phyloP scores from a whole-genome alignment of 2,329 filamentous ascomycete species.

The Alternaria triticimaculans region DNA sequence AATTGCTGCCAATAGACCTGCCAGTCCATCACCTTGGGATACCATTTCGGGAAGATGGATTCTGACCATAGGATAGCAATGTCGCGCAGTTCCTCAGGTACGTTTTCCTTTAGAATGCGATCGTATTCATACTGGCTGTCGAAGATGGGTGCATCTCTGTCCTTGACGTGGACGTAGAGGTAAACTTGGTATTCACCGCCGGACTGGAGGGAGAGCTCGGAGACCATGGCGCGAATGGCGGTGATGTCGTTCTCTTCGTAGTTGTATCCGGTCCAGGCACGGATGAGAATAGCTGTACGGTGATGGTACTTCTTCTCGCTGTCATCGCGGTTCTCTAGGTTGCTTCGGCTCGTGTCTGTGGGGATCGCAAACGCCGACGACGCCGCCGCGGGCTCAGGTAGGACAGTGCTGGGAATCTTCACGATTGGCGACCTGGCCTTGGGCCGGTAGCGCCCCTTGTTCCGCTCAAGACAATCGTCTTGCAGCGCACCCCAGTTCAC shows the following conservation, averaged over 20 bases:
- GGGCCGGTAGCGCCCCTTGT: conserved; percentile 66
- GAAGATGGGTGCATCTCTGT: conserved; percentile 64
- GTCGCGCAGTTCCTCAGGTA: conserved; percentile 72
- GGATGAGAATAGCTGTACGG: conserved; percentile 55
- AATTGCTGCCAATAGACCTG: conserved; percentile 66
- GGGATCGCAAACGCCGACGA: conserved; percentile 40
- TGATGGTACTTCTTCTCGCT: conserved; percentile 47
- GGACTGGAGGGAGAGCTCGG: conserved; percentile 54
- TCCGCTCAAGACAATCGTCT: conserved; percentile 68
- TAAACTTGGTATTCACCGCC: conserved; percentile 59
- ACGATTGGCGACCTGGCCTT: conserved; percentile 49
- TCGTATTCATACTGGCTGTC: conserved; percentile 66
- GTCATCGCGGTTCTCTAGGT: conserved; percentile 31
- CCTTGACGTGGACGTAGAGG: conserved; percentile 58
- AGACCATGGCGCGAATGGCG: conserved; percentile 55
- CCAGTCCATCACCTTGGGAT: conserved; percentile 57
- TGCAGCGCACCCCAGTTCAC: conserved; percentile 77
- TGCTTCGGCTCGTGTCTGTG: conserved; percentile 35
- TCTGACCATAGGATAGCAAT: conserved; percentile 80
- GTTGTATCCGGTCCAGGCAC: conserved; percentile 55
- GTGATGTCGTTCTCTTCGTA: conserved; percentile 57
- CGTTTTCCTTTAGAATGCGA: conserved; percentile 64
- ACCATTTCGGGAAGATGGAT: conserved; percentile 55
- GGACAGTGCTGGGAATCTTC: conserved; percentile 36
- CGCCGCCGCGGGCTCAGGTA: conserved; percentile 34